Percentiles rank a stretch among this genome's conserved stretches.
Conservation (phyloP, 2,329 filamentous ascomycete species). For the Botrytis cinerea region DNA sequence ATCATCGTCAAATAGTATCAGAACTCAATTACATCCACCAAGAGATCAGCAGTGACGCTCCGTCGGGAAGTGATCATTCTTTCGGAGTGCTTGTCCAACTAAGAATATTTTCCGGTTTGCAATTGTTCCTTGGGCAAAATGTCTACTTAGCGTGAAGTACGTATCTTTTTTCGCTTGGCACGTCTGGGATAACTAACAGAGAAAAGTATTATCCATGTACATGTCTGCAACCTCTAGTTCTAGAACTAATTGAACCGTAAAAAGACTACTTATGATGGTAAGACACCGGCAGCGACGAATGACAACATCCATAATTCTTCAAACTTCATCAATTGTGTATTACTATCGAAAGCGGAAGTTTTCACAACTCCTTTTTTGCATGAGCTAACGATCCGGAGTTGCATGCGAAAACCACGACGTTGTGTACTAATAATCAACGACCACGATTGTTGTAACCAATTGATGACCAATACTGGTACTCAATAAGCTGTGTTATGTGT, state of each 20-base stretch:
- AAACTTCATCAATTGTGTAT: background rate
- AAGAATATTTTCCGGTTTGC: background rate
- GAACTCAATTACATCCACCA: background rate
- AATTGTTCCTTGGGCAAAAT: too few species aligned
- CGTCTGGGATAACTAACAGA: background rate
- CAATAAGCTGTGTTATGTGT: background rate
- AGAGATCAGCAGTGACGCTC: slow-evolving; percentile 3
- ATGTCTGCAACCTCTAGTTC: background rate
- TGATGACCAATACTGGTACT: background rate
- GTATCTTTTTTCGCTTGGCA: background rate
- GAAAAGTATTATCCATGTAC: background rate
- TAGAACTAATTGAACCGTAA: background rate
- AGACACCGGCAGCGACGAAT: background rate
- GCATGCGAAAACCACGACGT: slow-evolving; percentile 12
- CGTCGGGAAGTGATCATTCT: background rate
- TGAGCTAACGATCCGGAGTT: background rate
- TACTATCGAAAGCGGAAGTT: background rate
- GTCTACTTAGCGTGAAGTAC: background rate
- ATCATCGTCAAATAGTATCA: background rate
- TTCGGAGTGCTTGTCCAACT: background rate
- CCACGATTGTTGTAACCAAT: background rate
- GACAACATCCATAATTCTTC: background rate
- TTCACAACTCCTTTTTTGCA: background rate
- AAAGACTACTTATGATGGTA: background rate
- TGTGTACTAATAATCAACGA: background rate